Conservation (phyloP, 2,329 filamentous ascomycete species). For the Cladophialophora chaetospira region DNA sequence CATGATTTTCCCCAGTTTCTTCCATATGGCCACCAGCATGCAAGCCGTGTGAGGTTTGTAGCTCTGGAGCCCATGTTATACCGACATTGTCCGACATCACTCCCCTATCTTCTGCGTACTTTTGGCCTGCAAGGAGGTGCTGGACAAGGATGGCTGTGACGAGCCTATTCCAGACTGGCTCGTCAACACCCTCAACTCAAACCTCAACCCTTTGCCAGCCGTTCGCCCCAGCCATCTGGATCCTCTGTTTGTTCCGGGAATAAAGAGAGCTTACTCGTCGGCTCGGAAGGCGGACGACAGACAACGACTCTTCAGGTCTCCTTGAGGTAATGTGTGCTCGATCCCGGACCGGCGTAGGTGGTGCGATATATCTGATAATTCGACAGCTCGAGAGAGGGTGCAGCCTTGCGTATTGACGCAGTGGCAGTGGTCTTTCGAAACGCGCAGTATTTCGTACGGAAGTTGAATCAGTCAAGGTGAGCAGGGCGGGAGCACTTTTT, state of each 20-base stretch:
- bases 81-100: slow-evolving; percentile 25
- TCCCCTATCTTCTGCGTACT: not conserved
- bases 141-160: slow-evolving; percentile 12
- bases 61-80: slow-evolving; percentile 28
- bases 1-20: not conserved
- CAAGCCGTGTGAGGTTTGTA: slow-evolving; percentile 7
- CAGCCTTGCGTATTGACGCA: not conserved
- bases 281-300: not conserved
- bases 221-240: slow-evolving; percentile 13
- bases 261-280: not conserved
- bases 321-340: not conserved
- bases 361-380: not conserved
- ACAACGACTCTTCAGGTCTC: not conserved
- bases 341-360: not conserved
- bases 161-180: not conserved
- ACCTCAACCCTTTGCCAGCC: slow-evolving; percentile 3
- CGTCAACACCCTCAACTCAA: slow-evolving; percentile 12
- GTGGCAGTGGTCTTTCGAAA: not conserved
- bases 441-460: not conserved
- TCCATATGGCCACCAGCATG: slow-evolving; percentile 1
- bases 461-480: slow-evolving; percentile 1
- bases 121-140: slow-evolving; percentile 1
- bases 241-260: not conserved
- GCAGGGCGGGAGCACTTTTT: not conserved
- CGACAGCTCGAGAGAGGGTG: not conserved